phyloP scores from a whole-genome alignment of 2,329 filamentous ascomycete species.

The Penicillium sp. region DNA sequence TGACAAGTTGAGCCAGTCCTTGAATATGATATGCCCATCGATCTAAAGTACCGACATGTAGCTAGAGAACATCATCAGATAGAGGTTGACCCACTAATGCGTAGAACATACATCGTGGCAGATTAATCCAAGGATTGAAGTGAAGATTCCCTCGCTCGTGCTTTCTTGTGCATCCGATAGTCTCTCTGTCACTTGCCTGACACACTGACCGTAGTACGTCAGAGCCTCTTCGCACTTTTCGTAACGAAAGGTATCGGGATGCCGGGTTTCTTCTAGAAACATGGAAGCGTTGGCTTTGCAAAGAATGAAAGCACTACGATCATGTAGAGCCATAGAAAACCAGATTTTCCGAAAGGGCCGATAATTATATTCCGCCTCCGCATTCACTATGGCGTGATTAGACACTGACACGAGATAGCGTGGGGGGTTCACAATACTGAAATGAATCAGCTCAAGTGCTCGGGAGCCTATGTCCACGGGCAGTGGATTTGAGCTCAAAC shows the following conservation, averaged over 20 bases:
- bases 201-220: constrained; percentile 25
- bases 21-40: constrained; percentile 26
- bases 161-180: constrained; percentile 19
- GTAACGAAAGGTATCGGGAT: constrained; percentile 21
- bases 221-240: constrained; percentile 26
- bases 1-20: constrained; percentile 23
- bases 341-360: constrained; percentile 32
- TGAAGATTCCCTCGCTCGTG: constrained; percentile 23
- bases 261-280: constrained; percentile 26
- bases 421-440: constrained; percentile 6
- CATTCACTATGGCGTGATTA: constrained; percentile 7
- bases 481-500: constrained; percentile 11
- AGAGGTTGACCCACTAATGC: neutral
- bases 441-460: constrained; percentile 18
- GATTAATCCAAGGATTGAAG: constrained; percentile 27
- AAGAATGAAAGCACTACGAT: constrained; percentile 27
- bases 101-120: constrained; percentile 27
- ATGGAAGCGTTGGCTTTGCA: constrained; percentile 31
- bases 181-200: constrained; percentile 23
- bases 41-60: constrained; percentile 24
- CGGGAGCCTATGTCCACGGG: constrained; percentile 11
- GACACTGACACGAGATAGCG: neutral
- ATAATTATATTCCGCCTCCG: constrained; percentile 24
- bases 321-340: constrained; percentile 30
- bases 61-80: neutral